phyloP scores from a whole-genome alignment of 768 basidiomycete species.

The Mycena epipterygia region DNA sequence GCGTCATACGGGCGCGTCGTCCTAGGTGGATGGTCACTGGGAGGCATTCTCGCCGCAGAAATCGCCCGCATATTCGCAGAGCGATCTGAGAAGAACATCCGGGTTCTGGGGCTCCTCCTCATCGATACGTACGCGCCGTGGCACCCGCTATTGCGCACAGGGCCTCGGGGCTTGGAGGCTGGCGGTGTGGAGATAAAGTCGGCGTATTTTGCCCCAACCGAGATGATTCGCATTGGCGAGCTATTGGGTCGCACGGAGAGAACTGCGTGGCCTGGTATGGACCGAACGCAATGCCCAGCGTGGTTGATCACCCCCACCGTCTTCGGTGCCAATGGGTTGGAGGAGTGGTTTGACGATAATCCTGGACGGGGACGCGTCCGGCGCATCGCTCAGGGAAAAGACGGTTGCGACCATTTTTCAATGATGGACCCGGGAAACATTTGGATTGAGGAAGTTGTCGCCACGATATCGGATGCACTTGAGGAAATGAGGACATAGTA shows the following conservation, averaged over 20 bases:
- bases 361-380: constrained; percentile 9
- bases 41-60: constrained; percentile 18
- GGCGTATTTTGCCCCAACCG: constrained; percentile 16
- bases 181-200: constrained; percentile 11
- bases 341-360: constrained; percentile 14
- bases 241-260: neutral
- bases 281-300: constrained; percentile 4
- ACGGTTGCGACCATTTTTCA: constrained; percentile 21
- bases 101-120: constrained; percentile 8
- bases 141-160: neutral
- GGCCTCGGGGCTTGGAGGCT: constrained; percentile 14
- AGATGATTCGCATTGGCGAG: constrained; percentile 1
- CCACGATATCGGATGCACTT: neutral
- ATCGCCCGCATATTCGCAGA: constrained; percentile 22
- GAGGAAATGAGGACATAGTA: neutral
- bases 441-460: constrained; percentile 19
- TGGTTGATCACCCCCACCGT: constrained; percentile 19
- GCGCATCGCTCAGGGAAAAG: constrained; percentile 12
- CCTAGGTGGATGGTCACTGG: constrained; percentile 26
- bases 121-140: constrained; percentile 22
- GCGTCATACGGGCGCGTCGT: constrained; percentile 1
- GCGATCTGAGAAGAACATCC: neutral
- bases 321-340: constrained; percentile 13
- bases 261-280: constrained; percentile 12
- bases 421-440: constrained; percentile 15